phyloP scores from a whole-genome alignment of 1,284 basidiomycete species.

The Ceratobasidium sp. region DNA sequence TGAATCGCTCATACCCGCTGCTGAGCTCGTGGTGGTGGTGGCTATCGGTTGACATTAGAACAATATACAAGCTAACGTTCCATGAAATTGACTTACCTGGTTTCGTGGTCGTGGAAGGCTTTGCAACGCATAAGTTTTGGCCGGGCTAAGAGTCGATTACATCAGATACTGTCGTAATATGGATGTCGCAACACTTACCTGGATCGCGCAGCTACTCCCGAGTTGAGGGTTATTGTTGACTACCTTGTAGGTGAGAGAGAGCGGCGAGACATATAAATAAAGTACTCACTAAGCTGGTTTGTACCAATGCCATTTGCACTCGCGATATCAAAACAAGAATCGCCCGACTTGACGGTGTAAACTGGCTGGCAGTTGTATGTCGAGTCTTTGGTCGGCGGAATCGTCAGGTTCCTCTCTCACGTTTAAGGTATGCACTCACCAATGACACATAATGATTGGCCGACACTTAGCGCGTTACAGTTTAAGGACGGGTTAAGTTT shows the following conservation, averaged over 20 bases:
- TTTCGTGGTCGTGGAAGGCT: background rate
- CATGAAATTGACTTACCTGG: background rate
- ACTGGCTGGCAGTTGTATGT: too few relatives aligned
- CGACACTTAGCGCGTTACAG: conserved; percentile 1
- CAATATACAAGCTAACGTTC: background rate
- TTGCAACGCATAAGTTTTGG: conserved; percentile 2
- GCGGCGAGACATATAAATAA: background rate
- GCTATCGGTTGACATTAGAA: background rate
- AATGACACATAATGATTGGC: background rate
- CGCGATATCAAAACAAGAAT: too few relatives aligned
- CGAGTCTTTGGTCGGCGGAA: too few relatives aligned
- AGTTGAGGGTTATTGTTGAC: conserved; percentile 15
- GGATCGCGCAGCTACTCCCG: background rate
- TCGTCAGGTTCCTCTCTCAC: too few relatives aligned
- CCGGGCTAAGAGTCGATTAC: background rate
- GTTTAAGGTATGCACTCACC: too few relatives aligned
- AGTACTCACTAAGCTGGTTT: background rate
- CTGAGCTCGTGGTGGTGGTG: background rate
- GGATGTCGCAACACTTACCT: too few relatives aligned
- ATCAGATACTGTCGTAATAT: too few relatives aligned
- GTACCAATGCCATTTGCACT: background rate
- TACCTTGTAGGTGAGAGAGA: background rate
- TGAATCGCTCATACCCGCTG: background rate
- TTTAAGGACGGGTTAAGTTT: conserved; percentile 3
- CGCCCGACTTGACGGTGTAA: too few relatives aligned